Evolutionary conservation across 2,329 filamentous ascomycete genomes (phyloP).

Genomic region (Claviceps sp.): DNA sequence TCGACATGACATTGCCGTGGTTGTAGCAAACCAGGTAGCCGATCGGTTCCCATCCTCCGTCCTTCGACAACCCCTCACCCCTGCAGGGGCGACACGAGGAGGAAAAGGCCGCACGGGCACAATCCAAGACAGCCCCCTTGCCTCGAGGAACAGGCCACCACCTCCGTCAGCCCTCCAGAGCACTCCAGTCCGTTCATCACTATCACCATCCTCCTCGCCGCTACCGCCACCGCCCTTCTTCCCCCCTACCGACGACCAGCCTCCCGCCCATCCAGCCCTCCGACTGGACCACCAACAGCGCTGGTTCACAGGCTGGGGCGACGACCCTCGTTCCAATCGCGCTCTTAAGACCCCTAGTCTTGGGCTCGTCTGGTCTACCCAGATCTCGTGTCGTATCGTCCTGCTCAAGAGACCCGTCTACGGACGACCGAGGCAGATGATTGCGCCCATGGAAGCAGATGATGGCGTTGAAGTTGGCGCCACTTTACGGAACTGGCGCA

Average conservation of each 20-base stretch:
- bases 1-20: conserved; percentile 63
- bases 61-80: neutral
- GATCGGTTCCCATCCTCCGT: conserved; percentile 53
- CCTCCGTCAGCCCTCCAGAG: conserved; percentile 17
- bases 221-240: conserved; percentile 20
- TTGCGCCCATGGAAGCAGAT: conserved; percentile 23
- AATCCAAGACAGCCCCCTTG: conserved; percentile 37
- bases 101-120: neutral
- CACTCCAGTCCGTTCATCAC: conserved; percentile 13
- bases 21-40: conserved; percentile 90
- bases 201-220: conserved; percentile 11
- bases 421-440: conserved; percentile 21
- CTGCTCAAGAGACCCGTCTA: conserved; percentile 58
- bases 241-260: conserved; percentile 15
- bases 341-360: conserved; percentile 70
- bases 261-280: conserved; percentile 38
- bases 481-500: conserved; percentile 47
- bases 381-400: conserved; percentile 71
- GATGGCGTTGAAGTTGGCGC: conserved; percentile 28
- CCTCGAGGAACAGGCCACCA: conserved; percentile 27
- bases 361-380: conserved; percentile 82
- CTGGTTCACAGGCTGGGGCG: conserved; percentile 94
- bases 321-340: conserved; percentile 37
- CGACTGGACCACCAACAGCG: conserved; percentile 79
- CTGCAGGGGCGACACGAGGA: neutral